Evolutionary conservation across 2,329 filamentous ascomycete species (phyloP).

Genomic region (Madurella mycetomatis): DNA sequence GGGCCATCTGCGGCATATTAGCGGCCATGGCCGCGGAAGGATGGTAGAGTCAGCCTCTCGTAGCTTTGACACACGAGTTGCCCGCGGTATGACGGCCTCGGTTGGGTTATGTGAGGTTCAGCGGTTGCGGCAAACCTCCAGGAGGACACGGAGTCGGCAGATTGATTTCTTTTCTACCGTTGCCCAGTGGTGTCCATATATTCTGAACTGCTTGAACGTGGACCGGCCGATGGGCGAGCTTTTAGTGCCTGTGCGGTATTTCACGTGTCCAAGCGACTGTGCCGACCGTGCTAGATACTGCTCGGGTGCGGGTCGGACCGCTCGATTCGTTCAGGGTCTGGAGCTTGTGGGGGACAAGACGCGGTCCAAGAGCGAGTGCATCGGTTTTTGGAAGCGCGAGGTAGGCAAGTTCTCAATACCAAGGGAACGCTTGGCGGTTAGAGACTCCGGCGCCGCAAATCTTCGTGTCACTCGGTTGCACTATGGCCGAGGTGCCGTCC

Average conservation of each 20-base stretch:
- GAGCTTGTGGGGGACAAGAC: not conserved
- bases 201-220: not conserved
- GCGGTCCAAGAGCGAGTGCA: not conserved
- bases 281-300: not conserved
- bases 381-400: not conserved
- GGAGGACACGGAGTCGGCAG: not conserved
- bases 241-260: not conserved
- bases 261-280: not conserved
- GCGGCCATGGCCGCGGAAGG: constrained; percentile 52
- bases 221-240: not conserved
- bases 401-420: not conserved
- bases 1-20: constrained; percentile 55
- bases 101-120: too few species aligned
- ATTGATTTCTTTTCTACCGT: not conserved
- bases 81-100: too few species aligned
- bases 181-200: not conserved
- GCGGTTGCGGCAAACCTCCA: too few species aligned
- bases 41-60: constrained; percentile 16
- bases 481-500: not conserved
- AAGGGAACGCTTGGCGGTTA: not conserved
- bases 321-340: not conserved
- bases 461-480: not conserved
- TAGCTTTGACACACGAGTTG: not conserved
- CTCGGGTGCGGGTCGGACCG: not conserved
- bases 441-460: not conserved